Base-by-base conservation (phyloP, 2,329 filamentous ascomycete genomes). In the Penicillium occitanis region DNA sequence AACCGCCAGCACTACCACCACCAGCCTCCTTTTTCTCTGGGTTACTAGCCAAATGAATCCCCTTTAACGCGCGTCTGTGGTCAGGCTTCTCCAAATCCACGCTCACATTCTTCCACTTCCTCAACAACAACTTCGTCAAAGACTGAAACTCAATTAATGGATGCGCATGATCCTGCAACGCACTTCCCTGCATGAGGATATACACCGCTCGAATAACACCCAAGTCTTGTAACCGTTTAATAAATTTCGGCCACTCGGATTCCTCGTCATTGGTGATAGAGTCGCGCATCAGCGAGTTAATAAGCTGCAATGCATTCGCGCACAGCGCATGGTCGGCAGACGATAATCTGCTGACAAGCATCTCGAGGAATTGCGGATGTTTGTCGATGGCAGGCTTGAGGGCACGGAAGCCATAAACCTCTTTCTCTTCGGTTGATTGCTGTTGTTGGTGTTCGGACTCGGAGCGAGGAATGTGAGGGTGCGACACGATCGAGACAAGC, bases 261-360 rank as follows among this genome's bases (percentile, higher is more conserved):
- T 89, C 86, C 51, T 84, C 83, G 62, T 94, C 91, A 73, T 87
- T 89, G 33, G 91, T 90, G 61, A 98, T 88, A 5, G 93, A 91
- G 77, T 99, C 95, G 62, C 95, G 87, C 82, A 98, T 96, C 57
- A 99, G 84, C 0, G 94, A 92, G 76, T 99, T 99, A 78, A 99
- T 92, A 66, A 99, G 84, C 83, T 97, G 95, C 63, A 99, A 84
- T 1, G 95, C 92, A 80, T 97, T 98, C 69, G 93, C 94, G 80
- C 95, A 98, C 35, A 99, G 85, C 3, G 93, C 91, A 80, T 99
- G 95, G 77, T 99, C 95, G 55, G 93, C 94, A 19, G 93, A 96
- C 67, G 93, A 92, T 67, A 99, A 85, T 76, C 96, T 91, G 74
- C 90, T 91, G 69, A 99, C 93, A 63, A 98, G 90, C 77, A 96